These are phyloP conservation scores for Camellia lanceoleosa DNA, from an alignment of 148 eudicot species.

Conservation along the genomic window DNA sequence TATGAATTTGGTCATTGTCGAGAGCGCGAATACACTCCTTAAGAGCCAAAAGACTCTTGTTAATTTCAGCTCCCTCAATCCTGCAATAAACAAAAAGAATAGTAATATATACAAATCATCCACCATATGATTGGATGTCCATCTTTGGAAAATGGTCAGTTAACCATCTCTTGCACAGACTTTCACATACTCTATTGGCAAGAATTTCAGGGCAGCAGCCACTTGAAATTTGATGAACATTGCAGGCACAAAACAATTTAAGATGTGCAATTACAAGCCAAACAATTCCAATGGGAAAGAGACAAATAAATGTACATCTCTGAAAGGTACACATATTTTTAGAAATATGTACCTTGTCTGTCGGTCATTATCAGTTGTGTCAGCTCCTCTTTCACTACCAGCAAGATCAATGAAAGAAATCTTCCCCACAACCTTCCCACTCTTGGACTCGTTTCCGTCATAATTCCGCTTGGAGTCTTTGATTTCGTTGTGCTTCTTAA, in stretches of 20 bases:
- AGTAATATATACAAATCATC: not conserved
- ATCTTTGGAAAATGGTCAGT: not conserved
- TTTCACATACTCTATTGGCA: not conserved
- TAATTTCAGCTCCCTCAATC: slow-evolving; percentile 99
- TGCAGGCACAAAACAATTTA: not conserved
- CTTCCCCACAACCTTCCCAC: slow-evolving; percentile 86
- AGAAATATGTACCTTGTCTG: slow-evolving; percentile 70
- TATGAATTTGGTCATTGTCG: slow-evolving; percentile 95
- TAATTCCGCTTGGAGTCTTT: slow-evolving; percentile 69
- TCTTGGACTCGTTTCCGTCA: slow-evolving; percentile 70
- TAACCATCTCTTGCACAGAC: not conserved
- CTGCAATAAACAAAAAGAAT: slow-evolving; percentile 36
- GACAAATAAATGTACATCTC: not conserved
- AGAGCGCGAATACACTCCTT: slow-evolving; percentile 99
- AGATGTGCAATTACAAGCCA: not conserved
- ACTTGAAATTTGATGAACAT: too few species aligned
- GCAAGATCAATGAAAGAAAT: slow-evolving; percentile 98
- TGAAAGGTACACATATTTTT: not conserved
- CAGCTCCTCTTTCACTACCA: slow-evolving; percentile 99
- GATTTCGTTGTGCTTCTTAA: slow-evolving; percentile 79
- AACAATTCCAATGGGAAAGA: not conserved
- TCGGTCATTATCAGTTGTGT: slow-evolving; percentile 95
- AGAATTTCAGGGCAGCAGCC: not conserved
- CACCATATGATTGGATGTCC: not conserved
- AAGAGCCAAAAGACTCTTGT: slow-evolving; percentile 94